phyloP scores from a whole-genome alignment of 495 filamentous ascomycete species.

The Eremomyces bilateralis region DNA sequence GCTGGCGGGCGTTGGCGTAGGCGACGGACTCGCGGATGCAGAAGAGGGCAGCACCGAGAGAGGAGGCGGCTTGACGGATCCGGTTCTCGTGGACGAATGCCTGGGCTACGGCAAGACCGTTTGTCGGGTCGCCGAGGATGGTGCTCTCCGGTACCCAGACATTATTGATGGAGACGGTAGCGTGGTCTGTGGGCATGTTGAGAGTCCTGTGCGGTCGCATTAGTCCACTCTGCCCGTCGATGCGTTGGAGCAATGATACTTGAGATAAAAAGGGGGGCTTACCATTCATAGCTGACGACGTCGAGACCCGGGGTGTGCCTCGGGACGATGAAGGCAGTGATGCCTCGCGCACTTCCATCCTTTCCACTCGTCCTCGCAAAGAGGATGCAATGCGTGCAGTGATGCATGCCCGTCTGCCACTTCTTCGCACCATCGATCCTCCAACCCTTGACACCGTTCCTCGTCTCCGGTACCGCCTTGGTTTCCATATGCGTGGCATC shows the following conservation, averaged over 20 bases:
- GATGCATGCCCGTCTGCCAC: conserved; percentile 39
- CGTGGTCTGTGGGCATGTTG: conserved; percentile 42
- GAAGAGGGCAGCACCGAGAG: conserved; percentile 32
- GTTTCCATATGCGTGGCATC: conserved; percentile 38
- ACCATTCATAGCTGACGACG: conserved; percentile 32
- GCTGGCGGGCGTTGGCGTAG: conserved; percentile 27
- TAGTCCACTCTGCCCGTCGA: background rate
- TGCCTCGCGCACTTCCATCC: conserved; percentile 26
- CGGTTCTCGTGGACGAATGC: conserved; percentile 42
- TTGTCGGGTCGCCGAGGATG: conserved; percentile 25
- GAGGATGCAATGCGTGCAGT: conserved; percentile 33
- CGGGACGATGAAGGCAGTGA: conserved; percentile 35
- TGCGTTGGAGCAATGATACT: background rate
- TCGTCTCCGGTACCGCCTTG: conserved; percentile 17
- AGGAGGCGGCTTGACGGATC: conserved; percentile 36
- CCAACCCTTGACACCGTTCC: conserved; percentile 22
- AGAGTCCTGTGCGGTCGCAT: conserved; percentile 20
- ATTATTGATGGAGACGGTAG: conserved; percentile 26
- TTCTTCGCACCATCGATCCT: conserved; percentile 33
- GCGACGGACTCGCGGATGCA: conserved; percentile 31
- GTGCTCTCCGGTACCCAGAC: conserved; percentile 28
- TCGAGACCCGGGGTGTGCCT: conserved; percentile 23
- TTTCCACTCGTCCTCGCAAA: conserved; percentile 31
- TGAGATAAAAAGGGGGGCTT: conserved; percentile 1
- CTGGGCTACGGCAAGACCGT: conserved; percentile 33